phyloP scores from a whole-genome alignment of 371 early-diverging fungal species.

The Haplosporangium sp. region DNA sequence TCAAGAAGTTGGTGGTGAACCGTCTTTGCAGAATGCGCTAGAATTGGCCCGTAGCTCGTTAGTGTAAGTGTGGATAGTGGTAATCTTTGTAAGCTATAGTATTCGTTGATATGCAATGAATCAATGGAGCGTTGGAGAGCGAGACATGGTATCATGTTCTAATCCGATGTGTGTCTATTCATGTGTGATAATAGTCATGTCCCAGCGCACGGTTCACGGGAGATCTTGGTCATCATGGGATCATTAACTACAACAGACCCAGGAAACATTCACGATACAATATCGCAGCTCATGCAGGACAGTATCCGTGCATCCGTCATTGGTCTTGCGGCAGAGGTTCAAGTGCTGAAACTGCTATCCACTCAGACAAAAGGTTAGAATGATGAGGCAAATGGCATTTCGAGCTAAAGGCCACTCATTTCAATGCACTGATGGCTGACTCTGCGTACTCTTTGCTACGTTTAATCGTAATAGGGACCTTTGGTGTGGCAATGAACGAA shows the following conservation, averaged over 20 bases:
- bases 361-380: conserved; percentile 78
- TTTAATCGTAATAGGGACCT: conserved; percentile 66
- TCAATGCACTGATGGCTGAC: neutral
- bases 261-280: conserved; percentile 86
- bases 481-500: conserved; percentile 89
- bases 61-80: conserved; percentile 44
- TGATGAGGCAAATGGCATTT: neutral
- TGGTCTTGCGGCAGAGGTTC: conserved; percentile 91
- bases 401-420: neutral
- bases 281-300: conserved; percentile 72
- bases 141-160: neutral
- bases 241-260: conserved; percentile 95
- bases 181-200: conserved; percentile 71
- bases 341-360: conserved; percentile 80
- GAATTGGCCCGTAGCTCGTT: conserved; percentile 81
- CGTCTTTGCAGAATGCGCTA: conserved; percentile 92
- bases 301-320: conserved; percentile 87
- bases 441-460: neutral
- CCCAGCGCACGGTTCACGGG: conserved; percentile 93
- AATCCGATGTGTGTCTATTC: neutral
- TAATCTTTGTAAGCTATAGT: too few species aligned
- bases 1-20: conserved; percentile 86
- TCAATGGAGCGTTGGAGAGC: too few species aligned
- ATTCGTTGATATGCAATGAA: neutral
- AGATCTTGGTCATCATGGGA: conserved; percentile 86